Evolutionary conservation across 208 protist genomes (phyloP).

Genomic region (Zelonia costaricensis): DNA sequence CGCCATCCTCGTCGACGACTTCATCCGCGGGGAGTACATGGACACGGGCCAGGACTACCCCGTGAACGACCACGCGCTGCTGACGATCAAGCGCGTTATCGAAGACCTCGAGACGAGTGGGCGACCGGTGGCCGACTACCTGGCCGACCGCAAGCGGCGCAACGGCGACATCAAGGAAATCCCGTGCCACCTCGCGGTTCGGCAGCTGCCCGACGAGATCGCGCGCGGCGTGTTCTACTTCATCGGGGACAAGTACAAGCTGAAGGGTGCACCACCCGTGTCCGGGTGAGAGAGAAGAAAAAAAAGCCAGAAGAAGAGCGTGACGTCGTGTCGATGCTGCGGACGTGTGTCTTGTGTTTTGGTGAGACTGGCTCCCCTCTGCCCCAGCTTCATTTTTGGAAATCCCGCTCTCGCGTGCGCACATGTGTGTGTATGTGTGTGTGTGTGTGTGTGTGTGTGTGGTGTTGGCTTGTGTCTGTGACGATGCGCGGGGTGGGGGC

Average conservation of each 20-base stretch:
- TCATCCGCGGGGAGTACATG: constrained; percentile 91
- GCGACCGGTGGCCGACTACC: constrained; percentile 70
- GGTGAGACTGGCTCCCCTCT: no score
- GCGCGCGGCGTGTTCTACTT: constrained; percentile 89
- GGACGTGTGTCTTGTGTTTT: no score
- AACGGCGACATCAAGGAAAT: constrained; percentile 79
- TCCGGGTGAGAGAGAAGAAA: background rate
- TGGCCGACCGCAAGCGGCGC: constrained; percentile 53
- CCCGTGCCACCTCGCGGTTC: constrained; percentile 82
- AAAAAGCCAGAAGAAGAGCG: no score
- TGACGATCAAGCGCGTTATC: constrained; percentile 70
- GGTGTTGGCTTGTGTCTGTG: no score
- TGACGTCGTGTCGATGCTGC: no score
- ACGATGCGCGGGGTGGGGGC: no score
- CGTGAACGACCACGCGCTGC: constrained; percentile 74
- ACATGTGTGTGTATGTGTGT: background rate
- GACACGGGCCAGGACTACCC: constrained; percentile 85
- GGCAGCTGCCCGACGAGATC: constrained; percentile 86
- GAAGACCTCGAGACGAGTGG: constrained; percentile 69
- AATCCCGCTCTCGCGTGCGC: background rate
- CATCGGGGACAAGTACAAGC: constrained; percentile 79
- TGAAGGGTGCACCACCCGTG: background rate
- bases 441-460: background rate
- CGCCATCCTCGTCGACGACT: constrained; percentile 87
- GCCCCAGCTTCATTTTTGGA: no score